Evolutionary conservation across 2,329 filamentous ascomycete species (phyloP).

Genomic region (Cyclaneusma minus): DNA sequence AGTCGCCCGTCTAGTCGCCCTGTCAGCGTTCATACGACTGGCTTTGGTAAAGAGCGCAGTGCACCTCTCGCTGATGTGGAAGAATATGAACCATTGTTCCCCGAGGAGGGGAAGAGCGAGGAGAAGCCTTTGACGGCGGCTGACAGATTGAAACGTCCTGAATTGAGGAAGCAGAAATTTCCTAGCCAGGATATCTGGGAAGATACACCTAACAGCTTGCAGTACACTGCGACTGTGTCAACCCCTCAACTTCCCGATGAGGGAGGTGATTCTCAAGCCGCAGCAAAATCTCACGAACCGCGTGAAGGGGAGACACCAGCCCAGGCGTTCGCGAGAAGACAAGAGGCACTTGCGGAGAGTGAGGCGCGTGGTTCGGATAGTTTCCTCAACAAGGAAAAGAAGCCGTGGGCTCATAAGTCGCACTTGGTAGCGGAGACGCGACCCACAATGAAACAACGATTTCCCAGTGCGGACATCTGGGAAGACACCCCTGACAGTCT

Average conservation of each 20-base stretch:
- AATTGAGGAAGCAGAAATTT: constrained; percentile 51
- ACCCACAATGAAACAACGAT: constrained; percentile 49
- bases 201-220: constrained; percentile 75
- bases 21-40: constrained; percentile 34
- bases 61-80: constrained; percentile 71
- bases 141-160: constrained; percentile 38
- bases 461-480: constrained; percentile 89
- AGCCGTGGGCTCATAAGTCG: constrained; percentile 31
- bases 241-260: constrained; percentile 53
- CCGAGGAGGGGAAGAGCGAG: constrained; percentile 50
- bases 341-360: constrained; percentile 48
- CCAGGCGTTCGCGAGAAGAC: constrained; percentile 48
- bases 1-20: constrained; percentile 45
- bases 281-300: constrained; percentile 3
- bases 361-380: constrained; percentile 30
- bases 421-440: constrained; percentile 36
- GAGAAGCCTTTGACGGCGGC: constrained; percentile 33
- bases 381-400: constrained; percentile 36
- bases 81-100: constrained; percentile 91
- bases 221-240: constrained; percentile 67
- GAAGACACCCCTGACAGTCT: constrained; percentile 82
- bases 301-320: constrained; percentile 34
- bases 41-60: constrained; percentile 30
- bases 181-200: constrained; percentile 97
- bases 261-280: constrained; percentile 5